A percentile compares a stretch with the other conserved stretches of the same genome.
phyloP scores from a whole-genome alignment of 2,329 filamentous ascomycete species.

The Setomelanomma holmii region DNA sequence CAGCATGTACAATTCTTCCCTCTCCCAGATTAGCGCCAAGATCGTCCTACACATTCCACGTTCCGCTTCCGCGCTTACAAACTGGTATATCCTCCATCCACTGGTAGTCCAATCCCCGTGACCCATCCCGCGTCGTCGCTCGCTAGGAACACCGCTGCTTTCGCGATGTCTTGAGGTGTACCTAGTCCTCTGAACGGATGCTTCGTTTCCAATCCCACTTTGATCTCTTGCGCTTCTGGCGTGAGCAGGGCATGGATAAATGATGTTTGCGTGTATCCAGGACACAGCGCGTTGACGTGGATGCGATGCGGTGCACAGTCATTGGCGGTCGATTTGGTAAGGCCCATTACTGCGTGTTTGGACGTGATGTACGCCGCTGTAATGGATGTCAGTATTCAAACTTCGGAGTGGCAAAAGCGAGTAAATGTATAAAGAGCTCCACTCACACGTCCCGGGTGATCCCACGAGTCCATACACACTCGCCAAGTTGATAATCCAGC shows the following conservation, averaged over 20 bases:
- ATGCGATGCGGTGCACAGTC: constrained; percentile 59
- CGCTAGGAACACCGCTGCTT: constrained; percentile 54
- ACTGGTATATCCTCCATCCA: constrained; percentile 55
- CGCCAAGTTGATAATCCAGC: constrained; percentile 63
- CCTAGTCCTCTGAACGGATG: constrained; percentile 44
- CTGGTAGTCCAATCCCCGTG: constrained; percentile 53
- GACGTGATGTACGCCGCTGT: constrained; percentile 53
- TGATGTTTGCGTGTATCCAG: constrained; percentile 52
- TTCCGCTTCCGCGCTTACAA: constrained; percentile 26
- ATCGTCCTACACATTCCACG: not conserved
- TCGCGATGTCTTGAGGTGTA: constrained; percentile 40
- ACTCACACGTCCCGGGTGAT: constrained; percentile 32
- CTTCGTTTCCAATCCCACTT: constrained; percentile 16
- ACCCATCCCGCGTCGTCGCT: constrained; percentile 57
- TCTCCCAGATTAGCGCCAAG: too few species aligned
- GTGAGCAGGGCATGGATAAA: constrained; percentile 28
- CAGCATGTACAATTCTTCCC: too few species aligned
- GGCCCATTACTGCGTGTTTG: constrained; percentile 59
- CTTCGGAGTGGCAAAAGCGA: too few species aligned
- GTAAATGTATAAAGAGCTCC: too few species aligned
- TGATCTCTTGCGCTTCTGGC: constrained; percentile 10
- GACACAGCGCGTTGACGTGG: constrained; percentile 63
- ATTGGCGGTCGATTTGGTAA: constrained; percentile 58
- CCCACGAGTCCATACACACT: constrained; percentile 58
- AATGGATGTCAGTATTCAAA: not conserved